Base-by-base conservation (phyloP, 129 eudicot genomes). In the Centaurea solstitialis region DNA sequence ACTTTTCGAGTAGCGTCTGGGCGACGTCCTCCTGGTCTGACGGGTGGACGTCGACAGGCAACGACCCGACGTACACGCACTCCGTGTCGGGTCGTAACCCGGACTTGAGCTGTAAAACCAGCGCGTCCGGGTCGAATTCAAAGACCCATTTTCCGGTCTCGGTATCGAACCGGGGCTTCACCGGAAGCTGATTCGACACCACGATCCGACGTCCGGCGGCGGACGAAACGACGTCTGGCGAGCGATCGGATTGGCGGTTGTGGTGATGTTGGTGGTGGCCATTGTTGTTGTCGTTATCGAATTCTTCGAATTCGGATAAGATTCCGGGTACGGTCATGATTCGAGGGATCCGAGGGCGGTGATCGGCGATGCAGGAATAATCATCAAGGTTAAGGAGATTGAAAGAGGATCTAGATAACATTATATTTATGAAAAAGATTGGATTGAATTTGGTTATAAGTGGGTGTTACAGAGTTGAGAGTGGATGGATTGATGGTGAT, bases 21-120 rank as follows among this genome's bases (percentile, higher is more conserved):
- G 93, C 93, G 62, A 92, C 90, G 50, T 92, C 98, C 5, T 95
- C 99, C 59, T 95, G 98, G 12, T 91, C 97, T 3, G 68, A 21
- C 22, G 87, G 81, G 20, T 89, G 92, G 18, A 92, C 68, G 1
- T 92, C 97, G 18, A 81, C 93, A 9, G 76, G 43, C 72, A 95
- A 84, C 4, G 90, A 86, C 10, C 99, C 99, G 30, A 95, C 93
- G 37, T 83, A 95, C 0, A 92, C 24, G 9, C 91, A 89, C 18
- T 95, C 97, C 4, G 77, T 79, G 15, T 78, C 87, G 23, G 93
- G 77, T 65, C 74, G 9, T 9, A 90, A 86, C 83, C 97, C 99
- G 69, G 89, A 90, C 68, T 85, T 94, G 15, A 94, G 85, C 50
- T 94, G 98, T 20, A 90, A 47, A 41, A 84, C 90, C 1, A 92